Percentiles rank a stretch among this genome's conserved stretches.
phyloP scores from a whole-genome alignment of 179 eudicot genomes.

The Beta corolliflora region DNA sequence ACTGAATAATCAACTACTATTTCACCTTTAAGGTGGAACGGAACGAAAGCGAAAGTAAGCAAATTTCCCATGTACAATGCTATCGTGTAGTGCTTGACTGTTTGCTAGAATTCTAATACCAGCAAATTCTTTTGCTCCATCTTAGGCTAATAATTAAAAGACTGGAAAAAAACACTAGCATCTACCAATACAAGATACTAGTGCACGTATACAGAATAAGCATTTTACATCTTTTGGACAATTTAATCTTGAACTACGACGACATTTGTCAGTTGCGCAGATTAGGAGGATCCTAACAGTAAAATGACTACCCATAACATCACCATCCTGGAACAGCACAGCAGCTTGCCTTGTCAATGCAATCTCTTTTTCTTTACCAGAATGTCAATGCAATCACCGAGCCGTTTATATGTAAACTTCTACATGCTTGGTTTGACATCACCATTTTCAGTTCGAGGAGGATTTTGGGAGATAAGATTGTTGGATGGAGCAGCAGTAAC shows the following conservation, averaged over 20 bases:
- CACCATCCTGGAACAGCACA: conserved; percentile 16
- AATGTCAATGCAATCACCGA: conserved; percentile 10
- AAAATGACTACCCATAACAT: neutral
- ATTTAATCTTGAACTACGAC: conserved; percentile 18
- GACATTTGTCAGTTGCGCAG: conserved; percentile 19
- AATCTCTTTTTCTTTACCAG: too few species aligned
- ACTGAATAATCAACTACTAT: neutral
- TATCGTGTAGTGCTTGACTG: conserved; percentile 6
- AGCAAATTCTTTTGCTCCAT: conserved; percentile 29
- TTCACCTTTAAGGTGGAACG: conserved; percentile 13
- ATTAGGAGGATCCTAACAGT: conserved; percentile 11
- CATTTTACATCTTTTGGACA: conserved; percentile 27
- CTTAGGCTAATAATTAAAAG: conserved; percentile 18
- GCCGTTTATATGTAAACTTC: conserved; percentile 14
- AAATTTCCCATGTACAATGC: conserved; percentile 35
- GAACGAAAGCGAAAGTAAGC: neutral
- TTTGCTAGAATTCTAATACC: conserved; percentile 13
- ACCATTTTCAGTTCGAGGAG: conserved; percentile 42
- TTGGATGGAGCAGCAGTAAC: conserved; percentile 33
- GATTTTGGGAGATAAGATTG: conserved; percentile 37
- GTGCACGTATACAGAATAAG: conserved; percentile 17
- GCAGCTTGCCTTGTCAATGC: conserved; percentile 2
- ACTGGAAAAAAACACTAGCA: conserved; percentile 24
- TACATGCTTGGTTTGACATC: conserved; percentile 41
- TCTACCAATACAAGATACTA: conserved; percentile 32